These are phyloP conservation scores for Ustilago xerochloae DNA, from an alignment of 1,284 basidiomycete species.

Conservation along the genomic window DNA sequence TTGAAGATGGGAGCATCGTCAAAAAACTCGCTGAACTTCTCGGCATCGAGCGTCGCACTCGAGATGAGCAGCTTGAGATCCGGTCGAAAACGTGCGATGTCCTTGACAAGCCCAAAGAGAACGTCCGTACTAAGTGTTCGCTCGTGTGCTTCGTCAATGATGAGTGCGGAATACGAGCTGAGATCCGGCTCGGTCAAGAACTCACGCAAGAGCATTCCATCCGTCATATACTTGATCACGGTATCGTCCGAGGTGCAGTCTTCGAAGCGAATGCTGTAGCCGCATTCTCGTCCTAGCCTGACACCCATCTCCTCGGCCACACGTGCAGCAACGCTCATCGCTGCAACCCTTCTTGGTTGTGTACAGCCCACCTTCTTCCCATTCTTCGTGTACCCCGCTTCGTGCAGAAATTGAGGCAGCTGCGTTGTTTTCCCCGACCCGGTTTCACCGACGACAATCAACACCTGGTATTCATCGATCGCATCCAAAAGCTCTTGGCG, in stretches of 20 bases:
- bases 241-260: slow-evolving; percentile 93
- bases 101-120: slow-evolving; percentile 66
- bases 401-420: slow-evolving; percentile 95
- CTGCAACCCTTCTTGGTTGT: slow-evolving; percentile 96
- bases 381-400: slow-evolving; percentile 90
- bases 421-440: slow-evolving; percentile 99
- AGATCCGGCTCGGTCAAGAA: slow-evolving; percentile 67
- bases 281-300: slow-evolving; percentile 95
- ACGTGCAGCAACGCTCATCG: slow-evolving; percentile 98
- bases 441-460: slow-evolving; percentile 71
- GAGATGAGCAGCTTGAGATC: slow-evolving; percentile 66
- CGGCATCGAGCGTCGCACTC: slow-evolving; percentile 65
- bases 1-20: slow-evolving; percentile 67
- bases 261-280: slow-evolving; percentile 95
- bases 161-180: slow-evolving; percentile 61
- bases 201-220: slow-evolving; percentile 68
- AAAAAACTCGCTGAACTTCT: slow-evolving; percentile 67
- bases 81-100: slow-evolving; percentile 65
- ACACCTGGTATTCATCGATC: slow-evolving; percentile 83
- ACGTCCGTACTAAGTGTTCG: slow-evolving; percentile 66
- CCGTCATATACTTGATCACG: slow-evolving; percentile 68
- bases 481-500: slow-evolving; percentile 75
- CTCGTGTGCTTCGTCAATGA: slow-evolving; percentile 68
- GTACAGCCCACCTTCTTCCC: slow-evolving; percentile 94
- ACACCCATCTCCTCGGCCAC: slow-evolving; percentile 99